Percentiles rank a stretch among this genome's conserved stretches.
Evolutionary conservation across 331 rosid species (phyloP).

Genomic region (Spiraea crenata): DNA sequence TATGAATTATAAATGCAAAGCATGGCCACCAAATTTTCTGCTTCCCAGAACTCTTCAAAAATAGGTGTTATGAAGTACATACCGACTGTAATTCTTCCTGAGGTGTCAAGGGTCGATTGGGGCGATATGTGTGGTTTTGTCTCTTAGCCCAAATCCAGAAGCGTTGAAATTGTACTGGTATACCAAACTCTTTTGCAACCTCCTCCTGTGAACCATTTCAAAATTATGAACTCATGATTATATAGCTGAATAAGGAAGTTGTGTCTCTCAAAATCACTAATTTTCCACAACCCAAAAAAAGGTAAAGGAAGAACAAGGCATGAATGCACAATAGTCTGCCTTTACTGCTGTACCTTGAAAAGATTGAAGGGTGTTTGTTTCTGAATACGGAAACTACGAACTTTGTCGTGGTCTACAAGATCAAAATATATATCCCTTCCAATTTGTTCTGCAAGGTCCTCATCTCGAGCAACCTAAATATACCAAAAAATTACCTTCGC

Average conservation of each 20-base stretch:
- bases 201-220: constrained; percentile 49
- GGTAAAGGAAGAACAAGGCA: background rate
- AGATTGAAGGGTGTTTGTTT: constrained; percentile 50
- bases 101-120: constrained; percentile 53
- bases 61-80: constrained; percentile 13
- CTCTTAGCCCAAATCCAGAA: constrained; percentile 77
- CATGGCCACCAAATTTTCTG: background rate
- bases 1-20: background rate
- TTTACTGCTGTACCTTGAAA: constrained; percentile 59
- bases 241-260: background rate
- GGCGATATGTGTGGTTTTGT: constrained; percentile 68
- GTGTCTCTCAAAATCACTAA: background rate
- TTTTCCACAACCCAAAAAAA: background rate
- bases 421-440: constrained; percentile 78
- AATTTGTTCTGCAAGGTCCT: constrained; percentile 67
- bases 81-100: constrained; percentile 65
- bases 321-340: background rate
- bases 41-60: background rate
- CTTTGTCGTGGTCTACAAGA: constrained; percentile 92
- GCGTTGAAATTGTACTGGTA: constrained; percentile 58
- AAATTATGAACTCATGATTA: background rate
- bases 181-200: constrained; percentile 56
- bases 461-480: constrained; percentile 78
- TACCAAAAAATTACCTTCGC: constrained; percentile 15
- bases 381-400: constrained; percentile 66